phyloP scores from a whole-genome alignment of 371 early-diverging fungal species.

The Rhizopus microsporus region DNA sequence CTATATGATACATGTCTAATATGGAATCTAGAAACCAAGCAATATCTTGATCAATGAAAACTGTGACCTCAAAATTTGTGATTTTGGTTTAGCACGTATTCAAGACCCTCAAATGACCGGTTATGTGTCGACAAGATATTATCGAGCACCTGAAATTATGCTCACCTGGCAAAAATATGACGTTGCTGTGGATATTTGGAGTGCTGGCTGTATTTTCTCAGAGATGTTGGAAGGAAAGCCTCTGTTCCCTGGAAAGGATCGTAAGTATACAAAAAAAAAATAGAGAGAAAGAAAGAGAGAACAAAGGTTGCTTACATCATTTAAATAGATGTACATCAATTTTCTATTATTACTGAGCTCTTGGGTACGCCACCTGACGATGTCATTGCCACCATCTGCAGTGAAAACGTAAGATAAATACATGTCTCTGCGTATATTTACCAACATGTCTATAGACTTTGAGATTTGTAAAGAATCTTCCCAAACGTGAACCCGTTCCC shows the following conservation, averaged over 20 bases:
- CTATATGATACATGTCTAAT: background rate
- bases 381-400: slow-evolving; percentile 90
- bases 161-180: slow-evolving; percentile 98
- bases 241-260: slow-evolving; percentile 96
- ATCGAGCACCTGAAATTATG: slow-evolving; percentile 99
- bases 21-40: slow-evolving; percentile 79
- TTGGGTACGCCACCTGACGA: slow-evolving; percentile 94
- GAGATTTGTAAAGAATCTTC: slow-evolving; percentile 87
- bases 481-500: slow-evolving; percentile 77
- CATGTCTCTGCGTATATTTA: background rate
- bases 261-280: slow-evolving; percentile 39
- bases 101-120: slow-evolving; percentile 94
- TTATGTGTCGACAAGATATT: slow-evolving; percentile 97
- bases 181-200: slow-evolving; percentile 99
- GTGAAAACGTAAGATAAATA: slow-evolving; percentile 73
- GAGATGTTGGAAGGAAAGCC: slow-evolving; percentile 97
- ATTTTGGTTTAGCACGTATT: slow-evolving; percentile 95
- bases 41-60: slow-evolving; percentile 95
- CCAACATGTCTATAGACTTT: slow-evolving; percentile 66
- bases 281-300: background rate
- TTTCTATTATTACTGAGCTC: slow-evolving; percentile 90
- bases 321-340: slow-evolving; percentile 84
- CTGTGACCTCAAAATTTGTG: slow-evolving; percentile 97
- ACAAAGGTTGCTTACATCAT: background rate
- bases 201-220: slow-evolving; percentile 98